Base-by-base conservation (phyloP, 108 stramenopile species). In the Fragilariopsis cylindrus region DNA sequence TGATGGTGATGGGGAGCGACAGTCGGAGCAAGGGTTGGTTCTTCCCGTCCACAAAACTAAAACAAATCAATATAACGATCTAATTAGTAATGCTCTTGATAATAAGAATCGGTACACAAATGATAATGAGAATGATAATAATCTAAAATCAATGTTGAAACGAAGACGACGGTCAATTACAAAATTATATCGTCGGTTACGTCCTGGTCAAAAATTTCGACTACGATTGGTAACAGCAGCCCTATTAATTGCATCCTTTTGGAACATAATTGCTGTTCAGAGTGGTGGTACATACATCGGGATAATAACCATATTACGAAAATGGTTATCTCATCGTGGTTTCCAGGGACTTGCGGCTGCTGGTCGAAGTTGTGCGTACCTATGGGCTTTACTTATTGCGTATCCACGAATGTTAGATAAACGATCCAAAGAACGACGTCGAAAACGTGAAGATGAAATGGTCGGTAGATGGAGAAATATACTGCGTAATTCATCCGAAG, bases 341-440 rank as follows among this genome's bases (percentile, higher is more conserved):
- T 70, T 70, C 55, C 70, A 70, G 50, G 70, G 70, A 11, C 41
- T 70, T 45, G 40, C 70, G 13, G 70, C 70, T n/a, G 40, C 57
- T 4, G 70, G 70, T 3, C 54, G 70, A 57, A 45, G 55, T 5
- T 6, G 55, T 40, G 70, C 70, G 12, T 70, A 57, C 56, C 55
- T 21, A 5, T 70, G 70, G 70, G 70, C 55, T 18, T 12, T 57
- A 2, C 13, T 70, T 2, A 53, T 70, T 15, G 70, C 70, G 13
- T 70, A 70, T 16, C 70, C 70, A 7, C 54, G 70, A 42, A 55
- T 70, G 55, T 44, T 70, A 15, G 70, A 70, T 15, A 53, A 55
- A 41, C 70, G 70, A 42, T 53, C 70, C 9, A 52, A 48, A 21
- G 70, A 70, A 5, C 4, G 55, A 7, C 48, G 50, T 5, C 18